Evolutionary conservation across 2,329 filamentous ascomycete genomes (phyloP), one percentile per base, ranked within the genome.

Genomic region (Aspergillus versicolor): DNA sequence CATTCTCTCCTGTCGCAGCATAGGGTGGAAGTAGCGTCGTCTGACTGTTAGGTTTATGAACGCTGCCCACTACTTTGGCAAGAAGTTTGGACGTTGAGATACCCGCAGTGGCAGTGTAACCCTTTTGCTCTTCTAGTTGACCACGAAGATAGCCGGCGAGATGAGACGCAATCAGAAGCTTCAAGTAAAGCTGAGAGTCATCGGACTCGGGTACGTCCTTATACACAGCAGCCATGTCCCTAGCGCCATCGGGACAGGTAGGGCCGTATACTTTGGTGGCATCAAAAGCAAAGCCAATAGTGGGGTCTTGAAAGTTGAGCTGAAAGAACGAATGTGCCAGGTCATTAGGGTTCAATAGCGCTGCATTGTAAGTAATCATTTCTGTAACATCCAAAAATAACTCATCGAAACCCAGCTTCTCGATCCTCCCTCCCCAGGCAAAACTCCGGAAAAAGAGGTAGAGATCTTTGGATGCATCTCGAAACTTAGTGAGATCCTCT

Each of bases 351-450:
- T 93, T 95, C 45, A 97, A 74, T 24, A 91, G 79, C 17, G 80
- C 81, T 51, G 88, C 66, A 69, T 97, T 97, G 78, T 92, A 95
- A 43, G 89, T 84, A 54, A 97, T 79, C 63, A 97, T 86, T 62
- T 96, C 90, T 8, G 91, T 93, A 43, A 93, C 89, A 68, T 97
- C 91, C 75, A 90, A 74, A 68, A 87, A 90, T 3, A 87, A 88
- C 79, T 97, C 94, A 71, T 97, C 94, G 62, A 97, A 91, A 0
- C 94, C 93, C 27, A 97, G 77, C 21, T 89, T 84, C 75, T 97
- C 92, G 2, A 88, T 87, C 60, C 85, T 89, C 34, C 80, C 80
- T 61, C 86, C 90, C 92, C 92, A 97, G 0, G 90, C 88, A 67
- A 88, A 88, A 15, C 81, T 78, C 57, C 84, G 84, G 52, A 97